These are phyloP conservation scores for Tulasnella sp. DNA, from an alignment of 768 basidiomycete species.

Conservation along the genomic window DNA sequence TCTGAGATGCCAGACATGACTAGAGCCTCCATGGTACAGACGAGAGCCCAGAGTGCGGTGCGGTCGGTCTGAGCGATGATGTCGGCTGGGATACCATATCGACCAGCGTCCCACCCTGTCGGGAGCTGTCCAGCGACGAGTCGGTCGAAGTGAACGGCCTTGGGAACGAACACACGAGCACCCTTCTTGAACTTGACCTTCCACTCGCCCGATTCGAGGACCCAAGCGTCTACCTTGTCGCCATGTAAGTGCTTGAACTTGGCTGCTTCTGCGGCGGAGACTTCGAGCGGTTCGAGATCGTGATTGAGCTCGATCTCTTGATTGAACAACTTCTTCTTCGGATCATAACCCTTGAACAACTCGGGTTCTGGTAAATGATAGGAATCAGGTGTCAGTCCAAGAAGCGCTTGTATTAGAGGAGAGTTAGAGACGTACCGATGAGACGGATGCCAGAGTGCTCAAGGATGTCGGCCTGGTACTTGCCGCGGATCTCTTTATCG, in stretches of 20 bases:
- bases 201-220: constrained; percentile 85
- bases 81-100: constrained; percentile 94
- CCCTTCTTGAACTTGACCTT: constrained; percentile 99
- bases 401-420: constrained; percentile 1
- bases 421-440: constrained; percentile 75
- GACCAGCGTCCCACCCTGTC: constrained; percentile 92
- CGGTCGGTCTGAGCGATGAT: constrained; percentile 93
- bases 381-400: constrained; percentile 20
- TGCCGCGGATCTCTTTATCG: constrained; percentile 90
- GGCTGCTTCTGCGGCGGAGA: constrained; percentile 78
- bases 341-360: constrained; percentile 94
- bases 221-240: constrained; percentile 94
- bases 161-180: constrained; percentile 83
- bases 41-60: constrained; percentile 87
- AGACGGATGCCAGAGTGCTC: constrained; percentile 85
- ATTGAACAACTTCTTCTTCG: constrained; percentile 93
- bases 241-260: constrained; percentile 96
- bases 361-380: constrained; percentile 97
- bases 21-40: constrained; percentile 88
- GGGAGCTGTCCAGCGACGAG: constrained; percentile 94
- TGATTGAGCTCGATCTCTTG: constrained; percentile 95
- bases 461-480: constrained; percentile 91
- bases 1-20: constrained; percentile 96
- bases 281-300: constrained; percentile 93
- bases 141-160: constrained; percentile 90